These are phyloP conservation scores for Senecio squalidus DNA, from an alignment of 140 eudicot species.

Conservation along the genomic window DNA sequence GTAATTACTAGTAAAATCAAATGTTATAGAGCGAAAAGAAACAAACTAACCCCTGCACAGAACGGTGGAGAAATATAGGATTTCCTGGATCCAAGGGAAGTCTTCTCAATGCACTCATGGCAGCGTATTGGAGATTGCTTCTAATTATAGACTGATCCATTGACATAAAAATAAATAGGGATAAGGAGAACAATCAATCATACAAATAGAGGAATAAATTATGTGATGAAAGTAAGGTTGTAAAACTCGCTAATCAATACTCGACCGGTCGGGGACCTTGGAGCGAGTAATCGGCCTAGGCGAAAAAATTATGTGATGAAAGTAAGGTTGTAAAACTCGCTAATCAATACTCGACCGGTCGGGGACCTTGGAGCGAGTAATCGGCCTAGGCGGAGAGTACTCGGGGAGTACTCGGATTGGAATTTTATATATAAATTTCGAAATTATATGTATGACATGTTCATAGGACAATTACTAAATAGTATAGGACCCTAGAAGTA, in stretches of 20 bases:
- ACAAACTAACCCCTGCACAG: slow-evolving; percentile 84
- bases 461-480: too few relatives aligned
- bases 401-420: too few relatives aligned
- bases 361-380: too few relatives aligned
- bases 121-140: slow-evolving; percentile 93
- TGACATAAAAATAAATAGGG: slow-evolving; percentile 5
- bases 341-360: too few relatives aligned
- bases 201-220: background rate
- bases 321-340: too few relatives aligned
- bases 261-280: too few relatives aligned
- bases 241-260: slow-evolving; percentile 6
- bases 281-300: too few relatives aligned
- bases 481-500: too few relatives aligned
- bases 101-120: slow-evolving; percentile 93
- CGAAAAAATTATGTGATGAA: too few relatives aligned
- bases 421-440: too few relatives aligned
- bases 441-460: too few relatives aligned
- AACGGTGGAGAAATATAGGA: slow-evolving; percentile 88
- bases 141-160: slow-evolving; percentile 83
- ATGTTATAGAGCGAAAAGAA: slow-evolving; percentile 6
- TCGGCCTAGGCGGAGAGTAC: too few relatives aligned
- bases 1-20: slow-evolving; percentile 3
- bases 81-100: slow-evolving; percentile 97
- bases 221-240: background rate
- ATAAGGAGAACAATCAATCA: background rate